Conservation (phyloP, 2,329 filamentous ascomycete genomes). For the Sporothrix globosa region DNA sequence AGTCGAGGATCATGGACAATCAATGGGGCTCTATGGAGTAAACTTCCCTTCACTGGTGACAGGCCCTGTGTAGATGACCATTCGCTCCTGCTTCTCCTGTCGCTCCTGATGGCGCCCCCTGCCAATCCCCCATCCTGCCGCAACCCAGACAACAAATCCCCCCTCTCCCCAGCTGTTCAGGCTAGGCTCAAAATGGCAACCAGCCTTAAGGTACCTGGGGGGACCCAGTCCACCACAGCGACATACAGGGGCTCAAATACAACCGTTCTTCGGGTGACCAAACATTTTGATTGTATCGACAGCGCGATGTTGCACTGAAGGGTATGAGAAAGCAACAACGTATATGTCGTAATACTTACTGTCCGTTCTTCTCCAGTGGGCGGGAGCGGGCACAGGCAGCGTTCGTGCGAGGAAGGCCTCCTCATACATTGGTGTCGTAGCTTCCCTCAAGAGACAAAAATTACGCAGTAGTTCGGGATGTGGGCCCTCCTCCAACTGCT, state of each 20-base stretch:
- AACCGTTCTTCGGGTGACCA: not conserved
- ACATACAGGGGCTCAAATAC: not conserved
- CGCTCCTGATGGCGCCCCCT: not conserved
- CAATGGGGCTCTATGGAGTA: not conserved
- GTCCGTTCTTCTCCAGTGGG: not conserved
- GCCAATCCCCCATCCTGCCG: slow-evolving; percentile 9
- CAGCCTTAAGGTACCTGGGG: slow-evolving; percentile 9
- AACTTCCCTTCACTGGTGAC: not conserved
- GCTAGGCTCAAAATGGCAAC: slow-evolving; percentile 4
- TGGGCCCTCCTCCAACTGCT: slow-evolving; percentile 6
- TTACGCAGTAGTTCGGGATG: slow-evolving; percentile 11
- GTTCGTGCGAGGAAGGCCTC: not conserved
- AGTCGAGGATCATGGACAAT: not conserved
- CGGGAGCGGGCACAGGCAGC: not conserved
- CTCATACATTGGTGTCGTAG: not conserved
- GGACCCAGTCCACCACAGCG: not conserved
- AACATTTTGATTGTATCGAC: not conserved
- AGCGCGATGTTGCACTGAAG: slow-evolving; percentile 13
- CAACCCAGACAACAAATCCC: slow-evolving; percentile 3
- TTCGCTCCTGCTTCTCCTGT: not conserved
- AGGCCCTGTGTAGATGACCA: not conserved
- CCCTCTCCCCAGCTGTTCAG: not conserved
- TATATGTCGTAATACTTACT: not conserved
- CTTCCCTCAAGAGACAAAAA: slow-evolving; percentile 14
- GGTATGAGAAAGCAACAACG: slow-evolving; percentile 1